Conservation (phyloP, 2,329 filamentous ascomycete genomes). For the Pseudopithomyces chartarum region DNA sequence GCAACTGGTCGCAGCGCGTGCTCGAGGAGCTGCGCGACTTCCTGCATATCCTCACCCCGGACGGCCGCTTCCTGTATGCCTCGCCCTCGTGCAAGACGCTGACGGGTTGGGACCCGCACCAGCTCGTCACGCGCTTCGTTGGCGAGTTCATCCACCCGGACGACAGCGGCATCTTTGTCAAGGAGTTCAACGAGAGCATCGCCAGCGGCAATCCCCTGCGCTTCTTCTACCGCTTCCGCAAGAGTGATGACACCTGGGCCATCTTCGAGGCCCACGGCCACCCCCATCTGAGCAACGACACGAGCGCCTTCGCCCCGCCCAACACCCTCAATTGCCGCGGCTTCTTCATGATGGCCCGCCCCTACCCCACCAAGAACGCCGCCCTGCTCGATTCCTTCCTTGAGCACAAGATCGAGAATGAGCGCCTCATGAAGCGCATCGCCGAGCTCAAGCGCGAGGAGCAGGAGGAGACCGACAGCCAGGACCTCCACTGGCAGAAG, state of each 20-base stretch:
- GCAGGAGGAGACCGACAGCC: constrained; percentile 74
- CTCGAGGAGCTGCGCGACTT: constrained; percentile 90
- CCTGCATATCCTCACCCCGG: constrained; percentile 82
- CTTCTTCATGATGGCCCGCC: constrained; percentile 90
- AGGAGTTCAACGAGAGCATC: constrained; percentile 89
- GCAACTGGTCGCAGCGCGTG: constrained; percentile 86
- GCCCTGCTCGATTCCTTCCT: constrained; percentile 87
- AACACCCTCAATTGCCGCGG: constrained; percentile 73
- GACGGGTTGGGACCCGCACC: constrained; percentile 74
- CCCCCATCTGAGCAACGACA: constrained; percentile 78
- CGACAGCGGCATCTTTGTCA: constrained; percentile 79
- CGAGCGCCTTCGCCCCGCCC: constrained; percentile 66
- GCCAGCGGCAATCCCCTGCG: constrained; percentile 78
- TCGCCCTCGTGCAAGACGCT: constrained; percentile 77
- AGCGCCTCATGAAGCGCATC: constrained; percentile 81
- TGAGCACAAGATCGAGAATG: constrained; percentile 96
- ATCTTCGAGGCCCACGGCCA: constrained; percentile 95
- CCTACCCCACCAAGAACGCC: constrained; percentile 87
- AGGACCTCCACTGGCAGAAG: constrained; percentile 62
- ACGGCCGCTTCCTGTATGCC: constrained; percentile 83
- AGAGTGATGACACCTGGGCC: constrained; percentile 72
- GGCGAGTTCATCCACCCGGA: constrained; percentile 85
- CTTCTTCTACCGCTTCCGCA: constrained; percentile 84
- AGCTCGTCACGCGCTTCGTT: constrained; percentile 76
- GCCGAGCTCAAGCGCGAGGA: constrained; percentile 85